Conservation (phyloP, 176 grass and related monocot genomes). For the Oryza brachyantha region DNA sequence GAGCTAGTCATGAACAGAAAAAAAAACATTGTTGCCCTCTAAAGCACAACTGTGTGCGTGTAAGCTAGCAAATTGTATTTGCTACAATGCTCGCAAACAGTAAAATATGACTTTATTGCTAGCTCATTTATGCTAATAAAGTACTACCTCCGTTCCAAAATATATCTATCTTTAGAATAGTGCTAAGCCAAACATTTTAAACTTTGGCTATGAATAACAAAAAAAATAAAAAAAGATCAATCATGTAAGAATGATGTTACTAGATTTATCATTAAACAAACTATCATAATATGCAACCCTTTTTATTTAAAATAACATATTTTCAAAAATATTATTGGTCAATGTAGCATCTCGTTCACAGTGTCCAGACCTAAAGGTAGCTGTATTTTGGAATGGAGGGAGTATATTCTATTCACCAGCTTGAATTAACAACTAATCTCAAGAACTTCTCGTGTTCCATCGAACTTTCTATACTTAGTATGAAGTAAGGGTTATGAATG, state of each 20-base stretch:
- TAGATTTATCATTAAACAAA: no score
- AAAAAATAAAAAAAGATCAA: no score
- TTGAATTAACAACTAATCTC: background rate
- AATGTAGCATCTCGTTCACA: no score
- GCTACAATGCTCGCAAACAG: constrained; percentile 1
- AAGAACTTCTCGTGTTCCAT: background rate
- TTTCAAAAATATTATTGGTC: no score
- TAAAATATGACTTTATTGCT: constrained; percentile 2
- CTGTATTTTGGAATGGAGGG: no score
- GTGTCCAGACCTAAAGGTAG: no score
- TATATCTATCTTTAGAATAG: no score
- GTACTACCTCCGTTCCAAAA: background rate
- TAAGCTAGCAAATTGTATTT: background rate
- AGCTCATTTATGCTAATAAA: constrained; percentile 4
- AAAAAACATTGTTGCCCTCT: background rate
- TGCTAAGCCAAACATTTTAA: no score
- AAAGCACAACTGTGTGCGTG: constrained; percentile 20
- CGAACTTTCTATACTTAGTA: constrained; percentile 10
- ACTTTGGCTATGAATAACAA: no score
- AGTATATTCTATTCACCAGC: background rate
- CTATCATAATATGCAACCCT: no score
- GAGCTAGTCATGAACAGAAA: background rate
- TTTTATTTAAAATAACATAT: no score
- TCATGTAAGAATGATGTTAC: no score
- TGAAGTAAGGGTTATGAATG: background rate